phyloP scores from a whole-genome alignment of 2,329 filamentous ascomycete genomes.

The Fusarium sp. region DNA sequence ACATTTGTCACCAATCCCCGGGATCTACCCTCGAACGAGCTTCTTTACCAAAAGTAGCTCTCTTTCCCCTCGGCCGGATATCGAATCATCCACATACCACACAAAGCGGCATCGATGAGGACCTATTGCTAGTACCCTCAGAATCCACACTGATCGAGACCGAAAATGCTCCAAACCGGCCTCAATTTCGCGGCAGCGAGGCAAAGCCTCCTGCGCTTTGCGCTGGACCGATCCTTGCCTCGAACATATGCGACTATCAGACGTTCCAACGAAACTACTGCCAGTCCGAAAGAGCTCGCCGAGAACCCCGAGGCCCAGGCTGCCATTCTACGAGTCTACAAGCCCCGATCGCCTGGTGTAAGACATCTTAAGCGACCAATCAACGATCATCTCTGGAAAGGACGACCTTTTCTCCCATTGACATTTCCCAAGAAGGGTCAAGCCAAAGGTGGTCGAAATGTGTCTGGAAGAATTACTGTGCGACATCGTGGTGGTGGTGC shows the following conservation, averaged over 20 bases:
- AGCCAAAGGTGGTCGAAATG: slow-evolving; percentile 91
- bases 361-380: slow-evolving; percentile 91
- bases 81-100: slow-evolving; percentile 22
- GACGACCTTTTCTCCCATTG: slow-evolving; percentile 82
- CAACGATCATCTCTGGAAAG: slow-evolving; percentile 98
- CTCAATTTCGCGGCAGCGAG: slow-evolving; percentile 49
- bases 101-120: slow-evolving; percentile 35
- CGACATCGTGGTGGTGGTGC: slow-evolving; percentile 92
- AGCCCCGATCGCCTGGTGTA: slow-evolving; percentile 90
- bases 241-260: slow-evolving; percentile 51
- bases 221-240: slow-evolving; percentile 44
- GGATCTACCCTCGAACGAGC: slow-evolving; percentile 16
- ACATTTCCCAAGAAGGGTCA: slow-evolving; percentile 95
- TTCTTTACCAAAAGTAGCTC: slow-evolving; percentile 26
- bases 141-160: background rate
- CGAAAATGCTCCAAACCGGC: slow-evolving; percentile 51
- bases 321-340: slow-evolving; percentile 82
- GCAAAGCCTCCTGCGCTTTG: slow-evolving; percentile 48
- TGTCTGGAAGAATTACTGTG: slow-evolving; percentile 85
- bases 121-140: slow-evolving; percentile 1
- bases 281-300: slow-evolving; percentile 42
- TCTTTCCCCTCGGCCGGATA: slow-evolving; percentile 30
- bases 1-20: slow-evolving; percentile 20
- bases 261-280: slow-evolving; percentile 35
- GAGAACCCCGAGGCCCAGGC: slow-evolving; percentile 51